Evolutionary conservation across 768 basidiomycete species (phyloP).

Genomic region (Coprinellus aureogranulatus): DNA sequence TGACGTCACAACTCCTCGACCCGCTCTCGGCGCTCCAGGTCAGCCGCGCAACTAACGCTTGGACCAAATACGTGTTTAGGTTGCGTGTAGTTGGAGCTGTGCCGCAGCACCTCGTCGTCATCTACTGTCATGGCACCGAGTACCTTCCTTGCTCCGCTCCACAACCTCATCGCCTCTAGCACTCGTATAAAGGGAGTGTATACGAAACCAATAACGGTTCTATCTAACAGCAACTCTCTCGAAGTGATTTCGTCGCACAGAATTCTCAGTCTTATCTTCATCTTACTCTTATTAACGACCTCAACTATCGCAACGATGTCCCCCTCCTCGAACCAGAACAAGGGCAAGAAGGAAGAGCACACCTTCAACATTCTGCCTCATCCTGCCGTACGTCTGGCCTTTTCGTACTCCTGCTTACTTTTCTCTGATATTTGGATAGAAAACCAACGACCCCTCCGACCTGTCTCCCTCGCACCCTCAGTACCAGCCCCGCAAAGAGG

Average conservation of each 20-base stretch:
- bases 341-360: constrained; percentile 29
- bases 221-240: background rate
- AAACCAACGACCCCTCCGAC: constrained; percentile 62
- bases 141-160: background rate
- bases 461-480: constrained; percentile 20
- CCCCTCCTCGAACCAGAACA: constrained; percentile 3
- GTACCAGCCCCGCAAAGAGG: constrained; percentile 41
- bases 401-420: background rate
- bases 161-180: too few species aligned
- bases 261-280: background rate
- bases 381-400: constrained; percentile 45
- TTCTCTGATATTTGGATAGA: constrained; percentile 34
- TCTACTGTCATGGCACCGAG: background rate
- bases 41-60: too few species aligned
- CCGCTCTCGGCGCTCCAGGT: too few species aligned
- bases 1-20: too few species aligned
- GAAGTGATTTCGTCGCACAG: background rate
- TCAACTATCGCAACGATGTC: background rate
- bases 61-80: too few species aligned
- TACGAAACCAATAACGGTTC: background rate
- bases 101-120: background rate
- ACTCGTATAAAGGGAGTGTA: too few species aligned
- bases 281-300: background rate
- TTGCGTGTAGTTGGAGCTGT: too few species aligned
- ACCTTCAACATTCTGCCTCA: constrained; percentile 56